These are phyloP conservation scores for Osmanthus fragrans DNA, from an alignment of 257 asterid species.

Conservation along the genomic window DNA sequence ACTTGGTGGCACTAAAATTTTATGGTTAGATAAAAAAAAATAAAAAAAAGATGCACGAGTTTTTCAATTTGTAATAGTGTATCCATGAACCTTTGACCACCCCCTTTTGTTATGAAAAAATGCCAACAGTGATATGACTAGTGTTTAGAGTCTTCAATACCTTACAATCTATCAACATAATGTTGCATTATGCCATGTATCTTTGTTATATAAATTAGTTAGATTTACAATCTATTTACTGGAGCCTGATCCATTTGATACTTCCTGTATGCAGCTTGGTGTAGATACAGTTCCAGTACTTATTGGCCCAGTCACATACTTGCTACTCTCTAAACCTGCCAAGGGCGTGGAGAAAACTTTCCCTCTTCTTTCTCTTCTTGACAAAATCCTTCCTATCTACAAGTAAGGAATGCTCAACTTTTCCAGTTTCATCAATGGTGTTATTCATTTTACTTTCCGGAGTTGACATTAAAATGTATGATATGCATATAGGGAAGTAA, in stretches of 20 bases:
- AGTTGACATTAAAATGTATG: slow-evolving; percentile 13
- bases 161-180: not conserved
- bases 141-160: not conserved
- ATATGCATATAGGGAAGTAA: slow-evolving; percentile 40
- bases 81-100: not conserved
- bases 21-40: not conserved
- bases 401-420: slow-evolving; percentile 26
- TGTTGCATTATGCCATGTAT: not conserved
- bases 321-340: slow-evolving; percentile 55
- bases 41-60: not conserved
- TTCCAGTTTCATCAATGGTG: not conserved
- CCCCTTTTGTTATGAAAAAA: not conserved
- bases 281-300: slow-evolving; percentile 52
- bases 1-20: not conserved
- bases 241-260: not conserved
- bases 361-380: slow-evolving; percentile 44
- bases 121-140: not conserved
- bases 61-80: not conserved
- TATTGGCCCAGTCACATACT: slow-evolving; percentile 56
- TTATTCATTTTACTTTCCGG: not conserved
- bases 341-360: slow-evolving; percentile 51
- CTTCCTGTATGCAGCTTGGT: slow-evolving; percentile 39
- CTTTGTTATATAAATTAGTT: not conserved
- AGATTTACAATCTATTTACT: not conserved
- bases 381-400: slow-evolving; percentile 55